Evolutionary conservation across 2,329 filamentous ascomycete genomes (phyloP).

Genomic region (Scleromitrula shiraiana): DNA sequence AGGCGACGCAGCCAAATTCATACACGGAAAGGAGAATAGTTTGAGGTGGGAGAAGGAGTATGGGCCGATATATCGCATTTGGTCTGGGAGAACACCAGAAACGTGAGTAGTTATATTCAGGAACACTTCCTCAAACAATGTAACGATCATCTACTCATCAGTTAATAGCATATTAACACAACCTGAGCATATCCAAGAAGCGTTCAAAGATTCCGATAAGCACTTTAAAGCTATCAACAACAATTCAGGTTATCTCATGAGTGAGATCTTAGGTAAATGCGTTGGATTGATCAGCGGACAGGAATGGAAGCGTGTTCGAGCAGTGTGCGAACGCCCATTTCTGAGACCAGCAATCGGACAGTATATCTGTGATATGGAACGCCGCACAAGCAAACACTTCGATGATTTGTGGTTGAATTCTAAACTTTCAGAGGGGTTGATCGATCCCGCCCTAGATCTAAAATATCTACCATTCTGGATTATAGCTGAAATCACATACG

Average conservation of each 20-base stretch:
- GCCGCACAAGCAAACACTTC: conserved; percentile 10
- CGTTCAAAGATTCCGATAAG: conserved; percentile 38
- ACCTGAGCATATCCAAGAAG: conserved; percentile 30
- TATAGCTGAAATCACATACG: conserved; percentile 34
- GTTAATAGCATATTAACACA: conserved; percentile 30
- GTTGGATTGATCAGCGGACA: conserved; percentile 34
- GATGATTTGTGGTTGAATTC: conserved; percentile 2
- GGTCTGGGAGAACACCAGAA: conserved; percentile 33
- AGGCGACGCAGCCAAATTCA: conserved; percentile 35
- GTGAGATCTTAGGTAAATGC: conserved; percentile 36
- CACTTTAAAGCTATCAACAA: conserved; percentile 37
- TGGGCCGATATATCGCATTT: conserved; percentile 34
- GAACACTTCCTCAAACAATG: too few relatives aligned
- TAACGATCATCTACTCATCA: not conserved
- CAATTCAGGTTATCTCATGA: conserved; percentile 33
- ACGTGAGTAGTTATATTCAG: too few relatives aligned
- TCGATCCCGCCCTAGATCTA: conserved; percentile 20
- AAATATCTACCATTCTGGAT: conserved; percentile 32
- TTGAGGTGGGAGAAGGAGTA: conserved; percentile 28
- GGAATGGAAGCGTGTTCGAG: conserved; percentile 26
- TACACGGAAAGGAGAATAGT: conserved; percentile 31
- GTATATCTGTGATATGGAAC: conserved; percentile 2
- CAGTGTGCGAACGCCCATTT: conserved; percentile 15
- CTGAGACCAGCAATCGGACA: not conserved
- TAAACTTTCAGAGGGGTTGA: conserved; percentile 6